A percentile compares a stretch with the other conserved stretches of the same genome.
These are phyloP conservation scores for Panaeolus cyanescens DNA, from an alignment of 768 basidiomycete genomes.

Conservation along the genomic window DNA sequence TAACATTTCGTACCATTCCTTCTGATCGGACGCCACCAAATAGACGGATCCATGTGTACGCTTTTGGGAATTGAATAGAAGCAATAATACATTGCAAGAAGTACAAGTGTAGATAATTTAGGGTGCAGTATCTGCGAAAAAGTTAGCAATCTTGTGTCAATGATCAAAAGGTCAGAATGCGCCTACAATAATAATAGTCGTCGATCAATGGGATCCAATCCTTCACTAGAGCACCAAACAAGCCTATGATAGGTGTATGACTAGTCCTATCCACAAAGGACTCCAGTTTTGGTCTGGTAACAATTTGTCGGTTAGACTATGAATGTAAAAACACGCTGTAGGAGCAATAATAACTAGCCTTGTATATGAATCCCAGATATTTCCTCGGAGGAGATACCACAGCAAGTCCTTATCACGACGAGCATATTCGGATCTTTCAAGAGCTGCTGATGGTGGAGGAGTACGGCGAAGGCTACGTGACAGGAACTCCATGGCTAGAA, in stretches of 20 bases:
- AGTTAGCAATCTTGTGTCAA: background rate
- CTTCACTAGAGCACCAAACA: constrained; percentile 68
- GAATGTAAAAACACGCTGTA: constrained; percentile 2
- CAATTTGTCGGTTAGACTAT: constrained; percentile 5
- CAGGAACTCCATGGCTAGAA: constrained; percentile 69
- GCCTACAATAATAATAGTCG: constrained; percentile 89
- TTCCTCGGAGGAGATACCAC: constrained; percentile 85
- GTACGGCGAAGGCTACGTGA: constrained; percentile 74
- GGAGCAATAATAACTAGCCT: constrained; percentile 41
- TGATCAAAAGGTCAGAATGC: background rate
- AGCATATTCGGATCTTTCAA: constrained; percentile 81
- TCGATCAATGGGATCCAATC: constrained; percentile 91
- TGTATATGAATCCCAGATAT: constrained; percentile 82
- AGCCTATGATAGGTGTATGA: constrained; percentile 62
- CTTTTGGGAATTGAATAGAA: background rate
- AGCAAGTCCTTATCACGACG: constrained; percentile 79
- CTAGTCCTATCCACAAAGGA: constrained; percentile 57
- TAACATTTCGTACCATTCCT: background rate
- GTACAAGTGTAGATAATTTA: constrained; percentile 21
- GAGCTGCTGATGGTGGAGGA: constrained; percentile 57
- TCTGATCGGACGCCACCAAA: background rate
- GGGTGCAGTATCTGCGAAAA: constrained; percentile 40
- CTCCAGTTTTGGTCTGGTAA: constrained; percentile 75
- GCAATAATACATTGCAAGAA: constrained; percentile 5
- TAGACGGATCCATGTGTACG: background rate